Percentiles rank a stretch among this genome's conserved stretches.
Evolutionary conservation across 129 eudicot species (phyloP).

Genomic region (Chrysanthemum seticuspe): DNA sequence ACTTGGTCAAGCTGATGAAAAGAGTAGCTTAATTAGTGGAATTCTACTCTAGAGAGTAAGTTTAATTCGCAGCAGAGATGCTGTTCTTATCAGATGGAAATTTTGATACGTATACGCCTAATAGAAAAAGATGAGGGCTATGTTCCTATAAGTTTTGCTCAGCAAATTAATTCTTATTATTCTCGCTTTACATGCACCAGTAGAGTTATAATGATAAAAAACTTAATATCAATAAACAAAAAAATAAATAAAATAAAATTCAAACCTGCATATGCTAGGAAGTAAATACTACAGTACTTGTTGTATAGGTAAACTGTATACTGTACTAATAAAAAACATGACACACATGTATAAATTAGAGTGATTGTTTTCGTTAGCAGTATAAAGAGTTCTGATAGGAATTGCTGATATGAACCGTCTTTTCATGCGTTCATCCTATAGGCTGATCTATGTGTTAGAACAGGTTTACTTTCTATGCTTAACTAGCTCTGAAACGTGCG

Average conservation of each 20-base stretch:
- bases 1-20: background rate
- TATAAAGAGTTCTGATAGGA: background rate
- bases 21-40: background rate
- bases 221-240: background rate
- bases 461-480: background rate
- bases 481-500: background rate
- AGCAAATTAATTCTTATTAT: background rate
- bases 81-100: no score
- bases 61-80: no score
- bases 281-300: background rate
- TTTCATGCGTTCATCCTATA: background rate
- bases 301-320: background rate
- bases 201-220: slow-evolving; percentile 5
- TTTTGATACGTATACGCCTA: background rate
- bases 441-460: background rate
- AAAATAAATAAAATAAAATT: no score
- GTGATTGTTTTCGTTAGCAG: background rate
- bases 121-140: background rate
- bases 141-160: background rate
- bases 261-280: background rate
- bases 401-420: background rate
- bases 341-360: background rate
- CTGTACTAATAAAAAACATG: background rate
- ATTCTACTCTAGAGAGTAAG: background rate
- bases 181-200: background rate